Evolutionary conservation across 768 basidiomycete genomes (phyloP).

Genomic region (Suillus fuscotomentosus): DNA sequence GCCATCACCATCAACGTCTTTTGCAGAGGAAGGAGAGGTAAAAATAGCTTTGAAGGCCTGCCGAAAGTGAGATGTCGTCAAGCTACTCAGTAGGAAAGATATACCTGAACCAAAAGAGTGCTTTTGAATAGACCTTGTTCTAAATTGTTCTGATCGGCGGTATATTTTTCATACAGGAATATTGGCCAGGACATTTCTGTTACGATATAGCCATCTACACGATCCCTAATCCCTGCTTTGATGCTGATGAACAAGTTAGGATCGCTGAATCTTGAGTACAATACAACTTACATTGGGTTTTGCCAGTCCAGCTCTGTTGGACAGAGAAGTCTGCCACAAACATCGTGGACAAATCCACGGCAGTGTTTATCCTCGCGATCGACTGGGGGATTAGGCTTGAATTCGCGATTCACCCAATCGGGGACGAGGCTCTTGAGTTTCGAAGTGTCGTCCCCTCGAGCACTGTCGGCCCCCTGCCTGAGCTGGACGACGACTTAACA

Average conservation of each 20-base stretch:
- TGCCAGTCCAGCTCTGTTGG: not conserved
- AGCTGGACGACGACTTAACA: not conserved
- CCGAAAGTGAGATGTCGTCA: not conserved
- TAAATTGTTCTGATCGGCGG: not conserved
- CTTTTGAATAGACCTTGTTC: not conserved
- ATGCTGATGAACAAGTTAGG: not conserved
- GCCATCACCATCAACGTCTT: not conserved
- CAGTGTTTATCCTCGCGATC: too few species aligned
- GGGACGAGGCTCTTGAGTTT: too few species aligned
- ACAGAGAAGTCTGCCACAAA: too few species aligned
- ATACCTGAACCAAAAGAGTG: not conserved
- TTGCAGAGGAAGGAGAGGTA: slow-evolving; percentile 15
- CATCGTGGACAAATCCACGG: too few species aligned
- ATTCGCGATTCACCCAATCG: too few species aligned
- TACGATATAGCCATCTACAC: not conserved
- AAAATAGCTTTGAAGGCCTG: slow-evolving; percentile 15
- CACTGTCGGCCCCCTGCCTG: not conserved
- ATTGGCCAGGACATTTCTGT: not conserved
- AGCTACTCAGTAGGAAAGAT: not conserved
- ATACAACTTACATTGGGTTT: not conserved
- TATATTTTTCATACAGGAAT: not conserved
- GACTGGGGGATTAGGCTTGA: too few species aligned
- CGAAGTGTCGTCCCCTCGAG: not conserved
- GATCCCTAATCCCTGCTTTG: not conserved
- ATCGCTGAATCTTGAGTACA: too few species aligned